Conservation (phyloP, 2,329 filamentous ascomycete species). For the Xylaria sp. region DNA sequence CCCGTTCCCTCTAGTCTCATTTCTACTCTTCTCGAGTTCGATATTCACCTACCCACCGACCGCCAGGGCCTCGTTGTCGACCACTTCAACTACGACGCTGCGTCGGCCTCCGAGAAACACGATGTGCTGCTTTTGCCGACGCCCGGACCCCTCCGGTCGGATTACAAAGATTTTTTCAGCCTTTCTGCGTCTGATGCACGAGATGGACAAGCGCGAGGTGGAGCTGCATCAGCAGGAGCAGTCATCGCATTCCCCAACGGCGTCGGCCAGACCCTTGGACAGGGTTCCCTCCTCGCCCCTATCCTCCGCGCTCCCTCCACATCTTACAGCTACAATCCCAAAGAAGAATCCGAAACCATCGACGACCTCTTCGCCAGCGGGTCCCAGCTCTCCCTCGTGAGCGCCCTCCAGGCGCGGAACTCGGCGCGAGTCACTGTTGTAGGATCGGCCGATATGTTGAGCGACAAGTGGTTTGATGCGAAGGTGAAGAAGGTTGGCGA, state of each 20-base stretch:
- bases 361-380: constrained; percentile 90
- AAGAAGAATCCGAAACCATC: constrained; percentile 77
- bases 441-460: constrained; percentile 85
- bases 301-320: constrained; percentile 84
- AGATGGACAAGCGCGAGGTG: constrained; percentile 3
- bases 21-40: constrained; percentile 85
- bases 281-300: constrained; percentile 79
- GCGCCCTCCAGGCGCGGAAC: constrained; percentile 89
- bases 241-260: constrained; percentile 85
- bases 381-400: constrained; percentile 84
- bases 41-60: constrained; percentile 86
- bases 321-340: constrained; percentile 93
- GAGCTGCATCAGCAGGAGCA: constrained; percentile 51
- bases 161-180: constrained; percentile 80
- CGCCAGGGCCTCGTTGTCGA: constrained; percentile 88
- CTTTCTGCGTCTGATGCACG: constrained; percentile 60
- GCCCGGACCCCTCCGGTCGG: constrained; percentile 71
- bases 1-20: constrained; percentile 77
- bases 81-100: constrained; percentile 91
- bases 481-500: constrained; percentile 72
- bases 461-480: constrained; percentile 88
- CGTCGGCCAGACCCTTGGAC: constrained; percentile 83
- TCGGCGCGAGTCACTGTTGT: constrained; percentile 88
- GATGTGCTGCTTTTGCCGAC: constrained; percentile 84
- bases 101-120: constrained; percentile 82